phyloP scores from a whole-genome alignment of 768 basidiomycete species.

The Brasilioporus rufonigricans region DNA sequence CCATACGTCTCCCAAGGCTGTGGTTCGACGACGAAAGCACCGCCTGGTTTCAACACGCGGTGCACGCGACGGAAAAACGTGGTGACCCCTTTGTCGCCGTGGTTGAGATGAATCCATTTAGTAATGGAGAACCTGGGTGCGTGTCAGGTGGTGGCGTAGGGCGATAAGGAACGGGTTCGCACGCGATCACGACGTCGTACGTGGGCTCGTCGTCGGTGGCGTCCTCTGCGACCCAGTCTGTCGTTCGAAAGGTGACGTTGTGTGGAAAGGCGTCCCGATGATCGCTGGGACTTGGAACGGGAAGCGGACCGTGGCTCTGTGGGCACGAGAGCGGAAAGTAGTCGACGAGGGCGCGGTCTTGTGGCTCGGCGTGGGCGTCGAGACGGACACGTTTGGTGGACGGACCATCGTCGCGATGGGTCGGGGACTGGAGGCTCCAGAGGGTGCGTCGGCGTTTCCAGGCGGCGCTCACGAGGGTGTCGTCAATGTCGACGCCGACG shows the following conservation, averaged over 20 bases:
- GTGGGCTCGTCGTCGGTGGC: constrained; percentile 56
- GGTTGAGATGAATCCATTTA: constrained; percentile 91
- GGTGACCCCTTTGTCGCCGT: constrained; percentile 69
- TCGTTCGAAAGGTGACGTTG: constrained; percentile 68
- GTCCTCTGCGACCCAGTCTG: constrained; percentile 66
- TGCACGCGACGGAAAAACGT: constrained; percentile 66
- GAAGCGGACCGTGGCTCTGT: constrained; percentile 72
- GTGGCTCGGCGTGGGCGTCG: background rate
- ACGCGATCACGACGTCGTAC: constrained; percentile 84
- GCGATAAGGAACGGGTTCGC: background rate
- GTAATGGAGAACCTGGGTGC: constrained; percentile 63
- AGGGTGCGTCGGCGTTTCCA: constrained; percentile 68
- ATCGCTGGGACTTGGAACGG: constrained; percentile 44
- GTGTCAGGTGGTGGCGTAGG: background rate
- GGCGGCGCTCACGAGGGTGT: constrained; percentile 66
- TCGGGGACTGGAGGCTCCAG: constrained; percentile 61
- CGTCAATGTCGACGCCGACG: constrained; percentile 84
- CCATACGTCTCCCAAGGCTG: constrained; percentile 84
- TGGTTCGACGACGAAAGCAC: constrained; percentile 75
- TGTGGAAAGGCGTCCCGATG: constrained; percentile 60
- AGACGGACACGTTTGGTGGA: constrained; percentile 13
- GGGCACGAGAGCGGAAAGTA: constrained; percentile 81
- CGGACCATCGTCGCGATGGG: background rate
- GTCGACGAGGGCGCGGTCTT: constrained; percentile 24
- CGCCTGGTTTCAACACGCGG: constrained; percentile 55